Base-by-base conservation (phyloP, 768 basidiomycete species). In the Lactarius hatsudake region DNA sequence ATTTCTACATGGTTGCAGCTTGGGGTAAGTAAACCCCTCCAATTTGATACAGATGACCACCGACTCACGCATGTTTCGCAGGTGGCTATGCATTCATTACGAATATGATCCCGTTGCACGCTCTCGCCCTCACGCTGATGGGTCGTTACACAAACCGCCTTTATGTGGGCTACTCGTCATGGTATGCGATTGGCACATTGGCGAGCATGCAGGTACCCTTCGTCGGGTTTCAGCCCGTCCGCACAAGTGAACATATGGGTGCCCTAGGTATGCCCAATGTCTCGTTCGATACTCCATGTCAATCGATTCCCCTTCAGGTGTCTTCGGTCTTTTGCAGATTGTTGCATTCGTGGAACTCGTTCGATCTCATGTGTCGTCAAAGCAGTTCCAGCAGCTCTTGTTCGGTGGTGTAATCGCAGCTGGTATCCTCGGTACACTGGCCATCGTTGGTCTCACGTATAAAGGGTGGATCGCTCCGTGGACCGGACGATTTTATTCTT, bases 1-100 rank as follows among this genome's bases (percentile, higher is more conserved):
- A 99, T 80, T 98, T 98, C 72, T 99, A 98, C 84, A 99, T 99
- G 97, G 97, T 99, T n/a, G 96, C 97, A 61, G 97, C 97, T 36
- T 99, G 97, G 97, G 97, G 96, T 91, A 72, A 66, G 85, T 79
- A 23, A 38, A 38, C 36, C 0, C 5, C 32, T 48, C 36, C 13
- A 36, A 42, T 32, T 23, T 43, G 60, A 10, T 23, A 38, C 18
- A 18, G 23, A 45, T 23, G 23, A 53, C 26, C 32, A 18, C 13
- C 7, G 32, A 34, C 57, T 48, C 51, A 51, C 30, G 18, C 42
- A 26, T 63, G 32, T 68, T 13, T 40, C 28, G 13, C 59, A 93
- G 93, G 93, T 82, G 94, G 95, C 71, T 99, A 98, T 79, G 97
- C 91, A 0, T 99, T 99, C 84, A 99, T 99, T 77, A 99, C 97